Percentiles rank a stretch among this genome's conserved stretches.
phyloP scores from a whole-genome alignment of 2,329 filamentous ascomycete genomes.

The Decorospora gaudefroyi region DNA sequence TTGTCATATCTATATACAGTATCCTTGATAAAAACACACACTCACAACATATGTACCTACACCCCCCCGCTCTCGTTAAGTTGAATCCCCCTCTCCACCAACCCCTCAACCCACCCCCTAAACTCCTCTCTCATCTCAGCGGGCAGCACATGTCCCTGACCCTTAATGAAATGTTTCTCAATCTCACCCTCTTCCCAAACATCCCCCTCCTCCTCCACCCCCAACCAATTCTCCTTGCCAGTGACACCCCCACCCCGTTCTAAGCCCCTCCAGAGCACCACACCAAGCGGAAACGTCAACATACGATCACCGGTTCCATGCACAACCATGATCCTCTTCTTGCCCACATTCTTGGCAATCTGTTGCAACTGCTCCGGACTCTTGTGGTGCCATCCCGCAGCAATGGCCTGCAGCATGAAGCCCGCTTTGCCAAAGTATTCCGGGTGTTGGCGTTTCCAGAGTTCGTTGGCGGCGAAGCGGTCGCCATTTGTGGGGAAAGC shows the following conservation, averaged over 20 bases:
- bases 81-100: constrained; percentile 59
- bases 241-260: constrained; percentile 56
- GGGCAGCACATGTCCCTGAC: constrained; percentile 74
- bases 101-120: constrained; percentile 64
- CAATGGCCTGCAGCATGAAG: constrained; percentile 76
- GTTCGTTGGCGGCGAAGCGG: constrained; percentile 78
- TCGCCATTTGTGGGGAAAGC: constrained; percentile 76
- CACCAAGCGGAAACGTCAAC: constrained; percentile 72
- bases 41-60: background rate
- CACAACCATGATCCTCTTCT: constrained; percentile 74
- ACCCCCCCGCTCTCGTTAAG: constrained; percentile 44
- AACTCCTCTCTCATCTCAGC: constrained; percentile 74
- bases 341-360: constrained; percentile 70
- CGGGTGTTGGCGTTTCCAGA: constrained; percentile 69
- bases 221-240: constrained; percentile 42
- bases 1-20: too few species aligned
- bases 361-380: constrained; percentile 65
- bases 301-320: constrained; percentile 79
- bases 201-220: constrained; percentile 42
- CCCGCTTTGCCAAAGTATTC: constrained; percentile 66
- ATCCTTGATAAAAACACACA: too few species aligned
- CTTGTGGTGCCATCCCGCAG: constrained; percentile 81
- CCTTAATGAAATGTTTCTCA: constrained; percentile 66
- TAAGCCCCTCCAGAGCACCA: constrained; percentile 68
- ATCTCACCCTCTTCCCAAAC: constrained; percentile 51